Conservation (phyloP, 306 rosid genomes). For the Cucumis melo region DNA sequence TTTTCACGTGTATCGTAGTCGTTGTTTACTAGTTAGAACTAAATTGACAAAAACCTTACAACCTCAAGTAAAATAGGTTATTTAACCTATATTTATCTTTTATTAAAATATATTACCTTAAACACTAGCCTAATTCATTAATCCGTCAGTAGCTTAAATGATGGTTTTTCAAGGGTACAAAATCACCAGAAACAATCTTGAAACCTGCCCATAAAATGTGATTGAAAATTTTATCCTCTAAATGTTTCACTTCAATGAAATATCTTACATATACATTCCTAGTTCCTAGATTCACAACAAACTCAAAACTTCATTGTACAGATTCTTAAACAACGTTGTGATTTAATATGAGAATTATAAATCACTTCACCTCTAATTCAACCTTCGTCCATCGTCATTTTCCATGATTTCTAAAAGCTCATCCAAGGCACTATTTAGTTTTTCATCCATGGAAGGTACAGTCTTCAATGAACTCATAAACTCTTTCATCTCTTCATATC, state of each 20-base stretch:
- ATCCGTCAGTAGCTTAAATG: no score
- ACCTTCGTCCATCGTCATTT: not conserved
- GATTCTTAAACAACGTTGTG: not conserved
- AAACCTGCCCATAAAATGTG: not conserved
- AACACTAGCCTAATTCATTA: no score
- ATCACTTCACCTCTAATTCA: not conserved
- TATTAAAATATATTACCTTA: no score
- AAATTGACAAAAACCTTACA: no score
- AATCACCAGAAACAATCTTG: not conserved
- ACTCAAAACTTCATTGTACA: no score
- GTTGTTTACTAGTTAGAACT: no score
- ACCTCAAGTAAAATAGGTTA: no score
- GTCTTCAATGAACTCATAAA: slow-evolving; percentile 38
- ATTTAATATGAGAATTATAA: not conserved
- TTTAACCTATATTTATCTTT: no score
- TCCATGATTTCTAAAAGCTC: not conserved
- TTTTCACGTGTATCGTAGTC: no score
- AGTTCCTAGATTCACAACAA: not conserved
- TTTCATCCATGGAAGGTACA: slow-evolving; percentile 22
- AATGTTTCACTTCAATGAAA: not conserved
- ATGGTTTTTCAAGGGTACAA: not conserved
- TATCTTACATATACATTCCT: not conserved
- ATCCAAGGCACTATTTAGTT: not conserved
- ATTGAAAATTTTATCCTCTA: not conserved
- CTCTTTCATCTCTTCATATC: slow-evolving; percentile 33